These are phyloP conservation scores for Talaromyces pinophilus DNA, from an alignment of 2,329 filamentous ascomycete genomes.

Conservation along the genomic window DNA sequence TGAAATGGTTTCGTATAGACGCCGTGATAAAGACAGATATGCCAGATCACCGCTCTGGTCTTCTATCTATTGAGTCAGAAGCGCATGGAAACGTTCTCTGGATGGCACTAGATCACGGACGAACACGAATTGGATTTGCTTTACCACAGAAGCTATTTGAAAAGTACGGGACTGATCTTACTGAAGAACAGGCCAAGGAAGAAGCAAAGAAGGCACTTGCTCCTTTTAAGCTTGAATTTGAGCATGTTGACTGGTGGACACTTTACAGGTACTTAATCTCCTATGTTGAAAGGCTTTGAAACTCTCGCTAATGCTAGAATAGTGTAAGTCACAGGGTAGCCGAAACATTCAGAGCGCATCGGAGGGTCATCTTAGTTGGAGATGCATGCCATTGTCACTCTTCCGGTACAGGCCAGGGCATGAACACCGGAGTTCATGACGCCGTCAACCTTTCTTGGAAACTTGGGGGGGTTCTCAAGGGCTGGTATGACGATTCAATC, in stretches of 20 bases:
- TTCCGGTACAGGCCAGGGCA: conserved; percentile 4
- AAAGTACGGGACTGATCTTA: conserved; percentile 3
- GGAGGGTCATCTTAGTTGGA: conserved; percentile 2
- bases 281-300: not conserved
- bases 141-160: not conserved
- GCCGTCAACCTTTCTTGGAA: conserved; percentile 8
- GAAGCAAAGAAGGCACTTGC: conserved; percentile 1
- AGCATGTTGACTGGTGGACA: conserved; percentile 9
- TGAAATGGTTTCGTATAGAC: conserved; percentile 9
- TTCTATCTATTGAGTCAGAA: not conserved
- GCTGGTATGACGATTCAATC: conserved; percentile 4
- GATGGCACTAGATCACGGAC: conserved; percentile 3
- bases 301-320: not conserved
- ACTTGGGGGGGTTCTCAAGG: not conserved
- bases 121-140: conserved; percentile 3
- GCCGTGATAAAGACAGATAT: conserved; percentile 5
- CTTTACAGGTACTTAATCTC: not conserved
- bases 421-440: conserved; percentile 6
- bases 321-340: conserved; percentile 4
- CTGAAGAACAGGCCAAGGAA: conserved; percentile 5
- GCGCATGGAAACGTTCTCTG: conserved; percentile 5
- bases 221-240: conserved; percentile 9
- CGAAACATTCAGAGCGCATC: not conserved
- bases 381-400: conserved; percentile 8
- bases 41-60: conserved; percentile 2